Conservation (phyloP, 2,329 filamentous ascomycete genomes). For the Hypoxylon sp. region DNA sequence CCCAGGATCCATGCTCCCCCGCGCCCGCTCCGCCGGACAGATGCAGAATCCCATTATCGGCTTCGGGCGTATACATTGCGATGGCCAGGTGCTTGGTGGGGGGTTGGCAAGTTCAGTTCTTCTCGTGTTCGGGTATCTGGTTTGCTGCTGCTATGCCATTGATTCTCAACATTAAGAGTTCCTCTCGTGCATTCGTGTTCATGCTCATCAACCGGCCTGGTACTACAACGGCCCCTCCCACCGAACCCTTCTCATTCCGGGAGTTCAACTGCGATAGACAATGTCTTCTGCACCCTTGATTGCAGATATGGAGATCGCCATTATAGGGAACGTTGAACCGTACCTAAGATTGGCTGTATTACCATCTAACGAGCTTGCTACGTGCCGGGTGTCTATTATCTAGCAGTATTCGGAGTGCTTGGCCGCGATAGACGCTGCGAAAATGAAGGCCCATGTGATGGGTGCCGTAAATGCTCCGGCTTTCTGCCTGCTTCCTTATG, state of each 20-base stretch:
- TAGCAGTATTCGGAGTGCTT: constrained; percentile 52
- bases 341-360: too few species aligned
- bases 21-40: constrained; percentile 57
- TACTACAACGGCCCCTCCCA: constrained; percentile 50
- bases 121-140: constrained; percentile 55
- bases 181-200: constrained; percentile 47
- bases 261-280: constrained; percentile 38
- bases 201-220: constrained; percentile 54
- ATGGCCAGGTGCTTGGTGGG: constrained; percentile 52
- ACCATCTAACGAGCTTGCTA: too few species aligned
- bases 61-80: constrained; percentile 53
- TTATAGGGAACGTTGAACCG: constrained; percentile 46
- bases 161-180: constrained; percentile 49
- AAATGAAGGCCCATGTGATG: constrained; percentile 49
- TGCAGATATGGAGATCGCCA: constrained; percentile 49
- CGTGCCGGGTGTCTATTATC: constrained; percentile 49
- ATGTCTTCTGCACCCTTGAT: constrained; percentile 41
- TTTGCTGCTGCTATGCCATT: constrained; percentile 51
- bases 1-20: too few species aligned
- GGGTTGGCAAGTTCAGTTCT: constrained; percentile 50
- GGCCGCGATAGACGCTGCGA: constrained; percentile 56
- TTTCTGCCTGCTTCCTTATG: constrained; percentile 45
- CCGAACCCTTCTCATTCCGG: constrained; percentile 43
- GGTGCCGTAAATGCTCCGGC: constrained; percentile 42
- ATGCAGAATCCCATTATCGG: constrained; percentile 57